Evolutionary conservation across 148 eudicot genomes (phyloP).

Genomic region (Dysphania ambrosioides): DNA sequence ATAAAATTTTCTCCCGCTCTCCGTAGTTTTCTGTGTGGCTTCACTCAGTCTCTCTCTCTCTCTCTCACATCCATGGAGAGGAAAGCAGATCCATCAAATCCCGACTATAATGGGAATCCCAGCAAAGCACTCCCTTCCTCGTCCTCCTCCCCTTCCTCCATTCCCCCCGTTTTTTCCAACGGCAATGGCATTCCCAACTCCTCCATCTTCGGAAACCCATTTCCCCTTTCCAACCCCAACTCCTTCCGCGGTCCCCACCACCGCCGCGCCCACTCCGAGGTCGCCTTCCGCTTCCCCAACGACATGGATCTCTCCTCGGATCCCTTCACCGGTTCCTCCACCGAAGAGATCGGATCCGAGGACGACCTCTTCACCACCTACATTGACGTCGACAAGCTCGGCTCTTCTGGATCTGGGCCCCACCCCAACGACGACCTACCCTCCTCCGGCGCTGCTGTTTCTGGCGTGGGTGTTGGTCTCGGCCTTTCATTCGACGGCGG

Average conservation of each 20-base stretch:
- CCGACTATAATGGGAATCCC: slow-evolving; percentile 8
- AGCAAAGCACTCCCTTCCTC: background rate
- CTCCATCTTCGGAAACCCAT: background rate
- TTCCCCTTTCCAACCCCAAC: background rate
- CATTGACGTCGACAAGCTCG: slow-evolving; percentile 46
- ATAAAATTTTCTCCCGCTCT: no score
- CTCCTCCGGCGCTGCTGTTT: background rate
- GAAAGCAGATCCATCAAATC: slow-evolving; percentile 25
- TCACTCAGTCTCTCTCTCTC: background rate
- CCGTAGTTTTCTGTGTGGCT: background rate
- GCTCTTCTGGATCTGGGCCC: slow-evolving; percentile 6
- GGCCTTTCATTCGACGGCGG: background rate
- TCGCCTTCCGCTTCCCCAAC: slow-evolving; percentile 33
- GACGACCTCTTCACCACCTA: slow-evolving; percentile 53
- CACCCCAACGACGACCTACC: background rate
- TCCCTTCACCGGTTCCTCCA: slow-evolving; percentile 32
- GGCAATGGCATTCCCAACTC: background rate
- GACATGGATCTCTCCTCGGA: slow-evolving; percentile 49
- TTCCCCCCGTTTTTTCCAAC: background rate
- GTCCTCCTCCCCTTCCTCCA: no score
- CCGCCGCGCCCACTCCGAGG: slow-evolving; percentile 49
- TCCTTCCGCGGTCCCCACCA: slow-evolving; percentile 40
- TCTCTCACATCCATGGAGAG: slow-evolving; percentile 13
- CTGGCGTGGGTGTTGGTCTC: no score
- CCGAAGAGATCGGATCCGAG: slow-evolving; percentile 42